These are phyloP conservation scores for Talaromyces amestolkiae DNA, from an alignment of 2,329 filamentous ascomycete genomes.

Conservation along the genomic window DNA sequence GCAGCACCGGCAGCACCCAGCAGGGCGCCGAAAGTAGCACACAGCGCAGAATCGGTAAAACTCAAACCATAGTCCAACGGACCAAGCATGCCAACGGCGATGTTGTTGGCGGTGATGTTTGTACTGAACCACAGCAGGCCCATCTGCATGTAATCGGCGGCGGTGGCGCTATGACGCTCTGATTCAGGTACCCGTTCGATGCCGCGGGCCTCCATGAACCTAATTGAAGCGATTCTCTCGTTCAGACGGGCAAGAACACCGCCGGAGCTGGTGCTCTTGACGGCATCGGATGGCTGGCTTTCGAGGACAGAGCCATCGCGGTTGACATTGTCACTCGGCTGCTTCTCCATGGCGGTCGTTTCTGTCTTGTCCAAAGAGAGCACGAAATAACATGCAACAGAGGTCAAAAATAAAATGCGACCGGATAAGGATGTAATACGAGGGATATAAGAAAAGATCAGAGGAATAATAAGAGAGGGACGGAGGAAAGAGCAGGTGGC, in stretches of 20 bases:
- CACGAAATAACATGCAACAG: background rate
- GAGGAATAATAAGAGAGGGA: background rate
- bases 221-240: slow-evolving; percentile 14
- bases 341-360: slow-evolving; percentile 12
- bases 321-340: background rate
- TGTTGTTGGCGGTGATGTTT: slow-evolving; percentile 42
- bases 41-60: slow-evolving; percentile 41
- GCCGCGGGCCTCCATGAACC: slow-evolving; percentile 19
- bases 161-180: slow-evolving; percentile 19
- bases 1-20: slow-evolving; percentile 35
- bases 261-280: background rate
- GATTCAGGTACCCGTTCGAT: slow-evolving; percentile 20
- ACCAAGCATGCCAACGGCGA: slow-evolving; percentile 43
- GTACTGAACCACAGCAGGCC: slow-evolving; percentile 40
- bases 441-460: background rate
- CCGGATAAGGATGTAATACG: background rate
- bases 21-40: slow-evolving; percentile 38
- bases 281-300: slow-evolving; percentile 5
- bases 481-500: background rate
- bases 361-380: background rate
- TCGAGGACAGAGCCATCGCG: slow-evolving; percentile 4
- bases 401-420: background rate
- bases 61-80: slow-evolving; percentile 40
- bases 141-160: slow-evolving; percentile 26
- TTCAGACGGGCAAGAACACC: slow-evolving; percentile 12